These are phyloP conservation scores for Arabidopsis thaliana DNA, from an alignment of 345 rosid species.

Conservation along the genomic window DNA sequence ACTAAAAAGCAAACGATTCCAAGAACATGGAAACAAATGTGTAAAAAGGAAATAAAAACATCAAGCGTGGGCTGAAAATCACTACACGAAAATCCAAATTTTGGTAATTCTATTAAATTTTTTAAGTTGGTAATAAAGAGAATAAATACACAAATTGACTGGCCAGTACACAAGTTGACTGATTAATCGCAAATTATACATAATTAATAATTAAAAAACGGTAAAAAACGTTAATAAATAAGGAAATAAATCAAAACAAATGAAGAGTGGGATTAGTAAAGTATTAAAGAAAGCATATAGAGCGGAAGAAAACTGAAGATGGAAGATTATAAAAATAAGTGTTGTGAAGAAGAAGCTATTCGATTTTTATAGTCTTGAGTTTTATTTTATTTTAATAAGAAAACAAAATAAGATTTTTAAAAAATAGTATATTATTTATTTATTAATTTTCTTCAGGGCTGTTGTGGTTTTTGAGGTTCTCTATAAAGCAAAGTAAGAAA, in stretches of 20 bases:
- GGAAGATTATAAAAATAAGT: constrained; percentile 34
- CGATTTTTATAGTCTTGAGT: neutral
- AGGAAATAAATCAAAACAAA: neutral
- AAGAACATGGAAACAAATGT: constrained; percentile 43
- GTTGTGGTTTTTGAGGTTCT: constrained; percentile 47
- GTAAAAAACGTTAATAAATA: constrained; percentile 3
- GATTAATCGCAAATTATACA: neutral
- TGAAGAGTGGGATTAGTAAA: constrained; percentile 35
- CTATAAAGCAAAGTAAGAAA: constrained; percentile 50
- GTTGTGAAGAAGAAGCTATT: constrained; percentile 45
- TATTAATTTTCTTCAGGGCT: constrained; percentile 22
- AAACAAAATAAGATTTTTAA: neutral
- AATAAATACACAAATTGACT: constrained; percentile 10
- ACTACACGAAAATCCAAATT: constrained; percentile 9
- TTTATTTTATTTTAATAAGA: neutral
- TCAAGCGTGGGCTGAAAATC: constrained; percentile 39
- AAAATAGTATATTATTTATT: neutral
- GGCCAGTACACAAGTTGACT: constrained; percentile 1
- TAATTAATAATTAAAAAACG: neutral
- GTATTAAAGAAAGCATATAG: constrained; percentile 48
- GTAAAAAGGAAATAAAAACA: constrained; percentile 36
- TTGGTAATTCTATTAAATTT: neutral
- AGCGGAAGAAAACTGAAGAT: constrained; percentile 42
- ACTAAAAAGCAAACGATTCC: constrained; percentile 39
- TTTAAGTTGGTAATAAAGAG: neutral